Evolutionary conservation across 2,329 filamentous ascomycete genomes (phyloP), one percentile per base, ranked within the genome.

Genomic region (Teratosphaeria destructans): DNA sequence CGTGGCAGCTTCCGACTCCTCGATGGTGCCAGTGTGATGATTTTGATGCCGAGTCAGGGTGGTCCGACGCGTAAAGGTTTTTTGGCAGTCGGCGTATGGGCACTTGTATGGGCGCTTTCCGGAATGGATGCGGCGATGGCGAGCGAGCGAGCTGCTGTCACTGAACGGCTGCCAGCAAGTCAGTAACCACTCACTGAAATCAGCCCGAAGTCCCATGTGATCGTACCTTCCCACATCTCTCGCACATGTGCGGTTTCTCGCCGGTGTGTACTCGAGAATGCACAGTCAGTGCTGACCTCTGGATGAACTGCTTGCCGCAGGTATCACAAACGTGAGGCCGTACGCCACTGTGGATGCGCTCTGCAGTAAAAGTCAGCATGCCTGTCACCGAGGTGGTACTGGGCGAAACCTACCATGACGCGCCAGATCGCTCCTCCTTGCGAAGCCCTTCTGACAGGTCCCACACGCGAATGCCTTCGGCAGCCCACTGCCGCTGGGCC

Each of bases 191-290:
- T n/a, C 8, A 12, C 29, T n/a, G 6, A 5, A 11, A 23, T 23
- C 5, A n/a, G 43, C 43, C n/a, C 59, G 14, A 11, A 57, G 43
- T 49, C 5, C 43, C n/a, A 10, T 26, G 1, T 6, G 35, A 14
- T 12, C 82, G 69, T 80, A 96, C 92, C 86, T 97, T 97, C 73
- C 90, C 90, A 74, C 94, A 97, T 63, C 89, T 85, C 76, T 96
- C 94, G 72, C 94, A 99, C 85, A 94, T 93, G 70, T 99, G 94
- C 56, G 94, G 94, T 77, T 99, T 99, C 78, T 97, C 94, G 65
- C 94, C 94, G 1, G 94, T 97, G 75, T 99, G 94, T 23, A 96
- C 92, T 67, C 94, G 88, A 71, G 89, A 87, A 74, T 97, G 94
- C 7, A 99, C 94, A 0, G 94, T 99, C 73, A 99, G 78, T 26